A percentile compares a stretch with the other conserved stretches of the same genome.
Evolutionary conservation across 176 grass and related monocot species (phyloP).

Genomic region (Eragrostis curvula): DNA sequence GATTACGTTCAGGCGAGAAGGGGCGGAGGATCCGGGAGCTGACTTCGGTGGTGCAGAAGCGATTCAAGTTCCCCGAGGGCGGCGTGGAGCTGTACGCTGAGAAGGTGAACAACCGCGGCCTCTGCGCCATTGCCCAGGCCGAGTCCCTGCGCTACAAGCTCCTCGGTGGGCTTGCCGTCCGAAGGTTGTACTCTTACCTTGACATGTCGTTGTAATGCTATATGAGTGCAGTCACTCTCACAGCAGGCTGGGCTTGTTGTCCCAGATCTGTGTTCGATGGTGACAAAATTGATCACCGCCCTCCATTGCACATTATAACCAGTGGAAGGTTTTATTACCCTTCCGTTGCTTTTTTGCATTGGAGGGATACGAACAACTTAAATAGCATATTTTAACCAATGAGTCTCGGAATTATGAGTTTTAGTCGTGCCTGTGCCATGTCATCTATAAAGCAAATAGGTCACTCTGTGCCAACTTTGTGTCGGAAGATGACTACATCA

Average conservation of each 20-base stretch:
- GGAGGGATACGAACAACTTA: slow-evolving; percentile 37
- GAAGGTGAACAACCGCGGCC: slow-evolving; percentile 87
- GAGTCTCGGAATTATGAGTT: not conserved
- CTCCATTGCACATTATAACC: slow-evolving; percentile 19
- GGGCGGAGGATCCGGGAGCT: slow-evolving; percentile 75
- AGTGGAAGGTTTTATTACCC: slow-evolving; percentile 6
- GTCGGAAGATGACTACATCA: slow-evolving; percentile 94
- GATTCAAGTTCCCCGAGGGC: slow-evolving; percentile 79
- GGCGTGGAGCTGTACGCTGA: slow-evolving; percentile 80
- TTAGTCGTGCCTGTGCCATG: not conserved
- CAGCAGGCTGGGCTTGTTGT: slow-evolving; percentile 57
- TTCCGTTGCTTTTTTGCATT: slow-evolving; percentile 34
- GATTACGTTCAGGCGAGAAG: slow-evolving; percentile 48
- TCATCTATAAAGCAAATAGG: slow-evolving; percentile 99
- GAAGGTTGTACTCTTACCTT: slow-evolving; percentile 51
- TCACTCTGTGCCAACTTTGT: slow-evolving; percentile 74
- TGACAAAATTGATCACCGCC: slow-evolving; percentile 56
- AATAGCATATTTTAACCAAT: not conserved
- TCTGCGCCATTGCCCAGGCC: slow-evolving; percentile 81
- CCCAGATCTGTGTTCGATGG: slow-evolving; percentile 67
- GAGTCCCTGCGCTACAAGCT: slow-evolving; percentile 94
- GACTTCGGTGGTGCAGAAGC: slow-evolving; percentile 77
- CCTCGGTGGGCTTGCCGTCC: slow-evolving; percentile 78
- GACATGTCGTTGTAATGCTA: not conserved
- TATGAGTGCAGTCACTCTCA: slow-evolving; percentile 57